These are phyloP conservation scores for Nephromyces sp. DNA, from an alignment of 169 alveolate species.

Conservation along the genomic window DNA sequence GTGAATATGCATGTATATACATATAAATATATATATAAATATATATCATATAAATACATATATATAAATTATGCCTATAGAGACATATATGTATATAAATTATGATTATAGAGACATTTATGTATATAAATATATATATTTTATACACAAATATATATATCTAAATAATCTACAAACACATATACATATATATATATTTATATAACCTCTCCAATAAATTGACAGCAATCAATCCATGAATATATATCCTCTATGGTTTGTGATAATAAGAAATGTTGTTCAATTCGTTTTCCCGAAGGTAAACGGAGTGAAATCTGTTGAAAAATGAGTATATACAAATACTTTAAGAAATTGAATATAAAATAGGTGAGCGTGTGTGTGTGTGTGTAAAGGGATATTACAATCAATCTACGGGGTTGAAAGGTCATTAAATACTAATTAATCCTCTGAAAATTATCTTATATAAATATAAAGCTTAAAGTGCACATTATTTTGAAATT, in stretches of 20 bases:
- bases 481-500: not conserved
- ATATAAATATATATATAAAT: no score
- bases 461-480: not conserved
- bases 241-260: not conserved
- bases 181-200: no score
- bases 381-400: not conserved
- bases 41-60: no score
- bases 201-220: not conserved
- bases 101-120: no score
- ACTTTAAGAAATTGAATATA: not conserved
- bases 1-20: no score
- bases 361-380: not conserved
- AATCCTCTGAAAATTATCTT: not conserved
- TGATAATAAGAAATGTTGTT: not conserved
- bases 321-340: not conserved
- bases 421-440: not conserved
- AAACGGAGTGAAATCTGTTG: not conserved
- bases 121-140: no score
- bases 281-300: not conserved
- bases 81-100: no score
- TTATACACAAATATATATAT: no score
- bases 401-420: not conserved
- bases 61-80: no score
- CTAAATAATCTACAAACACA: no score
- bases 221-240: not conserved